Base-by-base conservation (phyloP, 441 rosid species). In the Erodium chrysanthum region DNA sequence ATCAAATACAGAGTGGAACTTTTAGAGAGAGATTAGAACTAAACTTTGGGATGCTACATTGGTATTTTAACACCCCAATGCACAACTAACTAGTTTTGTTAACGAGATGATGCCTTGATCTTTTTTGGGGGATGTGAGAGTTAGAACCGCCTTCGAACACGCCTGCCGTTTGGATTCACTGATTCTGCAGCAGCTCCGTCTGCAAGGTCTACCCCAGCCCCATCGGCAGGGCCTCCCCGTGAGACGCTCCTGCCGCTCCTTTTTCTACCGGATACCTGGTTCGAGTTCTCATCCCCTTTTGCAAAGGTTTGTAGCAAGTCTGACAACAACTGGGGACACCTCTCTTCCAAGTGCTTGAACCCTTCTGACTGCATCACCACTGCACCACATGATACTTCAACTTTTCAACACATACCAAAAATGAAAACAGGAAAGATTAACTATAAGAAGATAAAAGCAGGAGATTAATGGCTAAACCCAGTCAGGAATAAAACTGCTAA, bases 301-400 rank as follows among this genome's bases (percentile, higher is more conserved):
- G 96, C 98, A 74, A 86, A 76, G 12, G 87, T 75, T 80, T 84
- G 86, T 64, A 91, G 83, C 76, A 91, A 78, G 79, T 91, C 98
- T 0, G 92, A 84, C 72, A 93, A 66, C 81, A 93, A 74, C 0
- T 91, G 73, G 11, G 98, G 98, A 70, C 96, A 93, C 75, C 87
- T 86, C 76, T 88, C 86, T 74, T 91, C 92, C 83, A 93, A 78
- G 79, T 91, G 95, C 72, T 72, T 85, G 76, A 83, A 93, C 18
- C 97, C 96, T 77, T 91, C 95, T 2, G 98, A 90, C 76, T 85
- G 92, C 97, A 88, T 89, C 67, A 89, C 96, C 58, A 66, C 98
- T 93, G 85, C 83, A 78, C 64, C 68, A 73, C 60, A 81, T 58
- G 48, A 75, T 1, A 40, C 14, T 46, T 46, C 9, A 56, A 20